Evolutionary conservation across 805 yeast genomes (phyloP).

Genomic region (Tetrapisispora phaffii): DNA sequence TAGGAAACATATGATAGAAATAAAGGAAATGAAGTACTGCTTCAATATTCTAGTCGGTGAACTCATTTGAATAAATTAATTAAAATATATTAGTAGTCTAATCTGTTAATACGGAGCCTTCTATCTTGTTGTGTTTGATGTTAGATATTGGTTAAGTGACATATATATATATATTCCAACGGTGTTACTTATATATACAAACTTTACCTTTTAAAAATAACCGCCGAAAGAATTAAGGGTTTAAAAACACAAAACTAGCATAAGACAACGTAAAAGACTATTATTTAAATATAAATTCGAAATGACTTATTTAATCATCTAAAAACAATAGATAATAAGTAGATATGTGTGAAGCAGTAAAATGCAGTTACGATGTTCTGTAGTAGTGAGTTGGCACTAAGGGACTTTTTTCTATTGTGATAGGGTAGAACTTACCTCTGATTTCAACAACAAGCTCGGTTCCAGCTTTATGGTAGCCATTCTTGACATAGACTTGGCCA

Average conservation of each 20-base stretch:
- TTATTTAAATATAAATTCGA: background rate
- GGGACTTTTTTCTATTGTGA: constrained; percentile 72
- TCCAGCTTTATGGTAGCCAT: constrained; percentile 63
- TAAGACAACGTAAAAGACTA: too few relatives aligned
- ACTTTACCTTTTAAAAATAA: background rate
- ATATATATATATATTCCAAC: too few relatives aligned
- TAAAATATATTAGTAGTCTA: too few relatives aligned
- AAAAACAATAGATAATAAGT: background rate
- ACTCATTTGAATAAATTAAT: background rate
- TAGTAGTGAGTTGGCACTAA: constrained; percentile 69
- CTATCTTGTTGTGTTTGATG: too few relatives aligned
- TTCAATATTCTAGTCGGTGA: background rate
- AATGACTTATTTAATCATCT: background rate
- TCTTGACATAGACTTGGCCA: constrained; percentile 81
- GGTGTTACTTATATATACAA: too few relatives aligned
- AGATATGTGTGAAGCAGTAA: too few relatives aligned
- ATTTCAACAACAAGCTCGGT: constrained; percentile 63
- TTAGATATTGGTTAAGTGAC: too few relatives aligned
- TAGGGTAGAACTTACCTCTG: constrained; percentile 75
- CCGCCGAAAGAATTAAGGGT: background rate
- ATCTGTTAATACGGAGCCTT: too few relatives aligned
- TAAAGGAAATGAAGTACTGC: background rate
- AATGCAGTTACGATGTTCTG: constrained; percentile 5
- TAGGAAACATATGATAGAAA: constrained; percentile 1
- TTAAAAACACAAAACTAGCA: background rate